A percentile compares a stretch with the other conserved stretches of the same genome.
These are phyloP conservation scores for Psidium guajava DNA, from an alignment of 345 rosid species.

Conservation along the genomic window DNA sequence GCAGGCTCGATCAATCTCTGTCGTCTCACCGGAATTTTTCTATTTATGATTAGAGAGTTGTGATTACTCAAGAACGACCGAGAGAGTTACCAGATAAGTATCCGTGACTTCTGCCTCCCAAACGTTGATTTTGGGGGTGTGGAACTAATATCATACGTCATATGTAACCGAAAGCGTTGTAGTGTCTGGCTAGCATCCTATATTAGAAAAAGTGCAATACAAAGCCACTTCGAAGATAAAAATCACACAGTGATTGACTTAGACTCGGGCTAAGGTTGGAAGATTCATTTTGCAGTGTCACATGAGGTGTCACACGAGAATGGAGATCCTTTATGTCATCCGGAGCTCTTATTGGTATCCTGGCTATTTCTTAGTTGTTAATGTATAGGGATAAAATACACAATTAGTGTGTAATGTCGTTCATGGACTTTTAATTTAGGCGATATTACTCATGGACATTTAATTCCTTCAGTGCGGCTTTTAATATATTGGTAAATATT, in stretches of 20 bases:
- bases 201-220: neutral
- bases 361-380: too few relatives aligned
- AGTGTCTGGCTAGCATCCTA: too few relatives aligned
- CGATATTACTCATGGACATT: too few relatives aligned
- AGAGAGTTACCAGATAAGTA: rapidly evolving
- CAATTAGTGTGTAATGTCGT: too few relatives aligned
- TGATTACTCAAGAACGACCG: neutral
- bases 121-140: neutral
- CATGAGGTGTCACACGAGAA: rapidly evolving
- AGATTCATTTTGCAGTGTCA: rapidly evolving
- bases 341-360: rapidly evolving
- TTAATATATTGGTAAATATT: too few relatives aligned
- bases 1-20: neutral
- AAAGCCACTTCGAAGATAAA: neutral
- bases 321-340: neutral
- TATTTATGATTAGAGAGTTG: neutral
- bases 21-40: too few relatives aligned
- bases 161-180: too few relatives aligned
- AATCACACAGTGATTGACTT: neutral
- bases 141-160: too few relatives aligned
- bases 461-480: too few relatives aligned
- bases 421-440: too few relatives aligned
- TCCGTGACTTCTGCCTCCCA: neutral
- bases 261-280: rapidly evolving
- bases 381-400: too few relatives aligned